Evolutionary conservation across 257 asterid species (phyloP).

Genomic region (Nicotiana obtusifolia): DNA sequence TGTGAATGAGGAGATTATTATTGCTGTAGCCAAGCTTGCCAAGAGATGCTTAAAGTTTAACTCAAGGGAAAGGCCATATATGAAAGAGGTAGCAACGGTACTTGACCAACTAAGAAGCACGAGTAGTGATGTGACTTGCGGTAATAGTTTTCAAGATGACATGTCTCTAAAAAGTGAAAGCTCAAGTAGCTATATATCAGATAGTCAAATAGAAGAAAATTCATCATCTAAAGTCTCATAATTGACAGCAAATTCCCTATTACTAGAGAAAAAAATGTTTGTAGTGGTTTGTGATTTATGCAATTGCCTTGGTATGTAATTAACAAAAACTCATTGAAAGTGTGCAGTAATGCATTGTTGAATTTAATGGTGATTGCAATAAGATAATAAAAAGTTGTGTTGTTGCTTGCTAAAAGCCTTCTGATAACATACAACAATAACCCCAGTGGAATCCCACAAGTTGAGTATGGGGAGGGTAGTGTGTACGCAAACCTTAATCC

Average conservation of each 20-base stretch:
- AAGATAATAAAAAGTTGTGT: too few species aligned
- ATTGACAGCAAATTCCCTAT: too few species aligned
- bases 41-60: conserved; percentile 20
- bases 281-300: too few species aligned
- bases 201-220: background rate
- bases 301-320: too few species aligned
- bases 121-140: background rate
- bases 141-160: background rate
- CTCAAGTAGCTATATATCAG: background rate
- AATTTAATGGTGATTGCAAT: too few species aligned
- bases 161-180: background rate
- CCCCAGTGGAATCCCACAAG: too few species aligned
- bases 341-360: too few species aligned
- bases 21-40: conserved; percentile 16
- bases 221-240: too few species aligned
- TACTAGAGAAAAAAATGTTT: too few species aligned
- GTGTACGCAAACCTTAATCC: too few species aligned
- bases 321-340: too few species aligned
- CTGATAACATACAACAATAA: background rate
- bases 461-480: too few species aligned
- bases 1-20: background rate
- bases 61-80: conserved; percentile 26
- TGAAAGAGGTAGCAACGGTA: conserved; percentile 35
- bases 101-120: conserved; percentile 19
- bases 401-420: background rate